phyloP scores from a whole-genome alignment of 345 rosid genomes.

The Erysimum cheiranthoides region DNA sequence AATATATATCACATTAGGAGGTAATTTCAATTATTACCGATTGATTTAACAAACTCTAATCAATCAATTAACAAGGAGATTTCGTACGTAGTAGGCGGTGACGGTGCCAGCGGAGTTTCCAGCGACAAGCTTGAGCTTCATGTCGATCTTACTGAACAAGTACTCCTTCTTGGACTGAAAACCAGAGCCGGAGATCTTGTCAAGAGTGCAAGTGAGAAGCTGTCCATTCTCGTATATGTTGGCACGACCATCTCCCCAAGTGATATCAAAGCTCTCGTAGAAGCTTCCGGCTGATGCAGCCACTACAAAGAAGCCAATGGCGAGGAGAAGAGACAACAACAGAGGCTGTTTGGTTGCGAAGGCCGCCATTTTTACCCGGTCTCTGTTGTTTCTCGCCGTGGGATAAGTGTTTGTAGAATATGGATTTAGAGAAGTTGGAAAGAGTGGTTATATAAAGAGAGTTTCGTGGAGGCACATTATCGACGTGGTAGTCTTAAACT shows the following conservation, averaged over 20 bases:
- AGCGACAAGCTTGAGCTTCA: conserved; percentile 58
- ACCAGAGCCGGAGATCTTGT: conserved; percentile 55
- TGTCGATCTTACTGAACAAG: conserved; percentile 52
- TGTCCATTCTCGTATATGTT: conserved; percentile 51
- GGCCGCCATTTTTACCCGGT: conserved; percentile 23
- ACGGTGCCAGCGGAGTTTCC: conserved; percentile 58
- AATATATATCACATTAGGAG: conserved; percentile 3
- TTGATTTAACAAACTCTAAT: not conserved
- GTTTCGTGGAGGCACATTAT: conserved; percentile 45
- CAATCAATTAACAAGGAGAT: not conserved
- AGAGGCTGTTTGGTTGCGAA: conserved; percentile 32
- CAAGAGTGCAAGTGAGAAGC: conserved; percentile 54
- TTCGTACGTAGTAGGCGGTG: conserved; percentile 54
- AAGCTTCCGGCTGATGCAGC: conserved; percentile 47
- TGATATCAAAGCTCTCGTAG: conserved; percentile 48
- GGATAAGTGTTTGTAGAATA: conserved; percentile 24
- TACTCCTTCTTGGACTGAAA: conserved; percentile 55
- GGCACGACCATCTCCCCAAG: conserved; percentile 56
- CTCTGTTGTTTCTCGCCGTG: conserved; percentile 30
- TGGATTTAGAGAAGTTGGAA: conserved; percentile 12
- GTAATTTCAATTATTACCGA: not conserved
- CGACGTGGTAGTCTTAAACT: conserved; percentile 46
- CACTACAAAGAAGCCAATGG: conserved; percentile 38
- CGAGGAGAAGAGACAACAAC: conserved; percentile 29
- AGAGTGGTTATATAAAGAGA: conserved; percentile 35